Percentiles rank a stretch among this genome's conserved stretches.
These are phyloP conservation scores for Mycena indigotica DNA, from an alignment of 768 basidiomycete species.

Conservation along the genomic window DNA sequence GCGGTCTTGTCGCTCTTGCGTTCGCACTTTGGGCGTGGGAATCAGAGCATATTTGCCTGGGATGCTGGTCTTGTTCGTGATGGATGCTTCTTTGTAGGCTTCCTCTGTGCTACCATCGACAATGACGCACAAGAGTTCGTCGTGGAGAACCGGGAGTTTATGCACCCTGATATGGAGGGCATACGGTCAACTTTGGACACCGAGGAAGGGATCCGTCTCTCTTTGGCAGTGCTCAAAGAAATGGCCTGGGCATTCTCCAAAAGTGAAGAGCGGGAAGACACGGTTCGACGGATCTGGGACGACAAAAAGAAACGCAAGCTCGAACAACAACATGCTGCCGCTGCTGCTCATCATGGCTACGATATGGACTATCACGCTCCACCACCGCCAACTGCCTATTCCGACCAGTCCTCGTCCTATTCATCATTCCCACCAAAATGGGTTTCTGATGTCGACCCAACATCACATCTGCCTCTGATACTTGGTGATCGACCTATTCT, in stretches of 20 bases:
- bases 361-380: conserved; percentile 17
- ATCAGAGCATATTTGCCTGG: conserved; percentile 69
- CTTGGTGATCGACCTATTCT: conserved; percentile 47
- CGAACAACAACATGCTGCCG: conserved; percentile 25
- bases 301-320: conserved; percentile 38
- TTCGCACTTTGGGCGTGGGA: conserved; percentile 43
- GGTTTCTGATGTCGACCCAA: conserved; percentile 19
- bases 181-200: conserved; percentile 31
- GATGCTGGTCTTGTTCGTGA: conserved; percentile 87
- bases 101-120: conserved; percentile 69
- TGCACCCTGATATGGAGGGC: conserved; percentile 34
- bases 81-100: conserved; percentile 86
- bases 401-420: background rate
- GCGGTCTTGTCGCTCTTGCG: conserved; percentile 53
- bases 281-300: conserved; percentile 57
- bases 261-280: conserved; percentile 70
- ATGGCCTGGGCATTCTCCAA: conserved; percentile 84
- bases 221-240: conserved; percentile 73
- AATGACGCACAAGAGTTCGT: conserved; percentile 39
- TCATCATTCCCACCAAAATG: conserved; percentile 20
- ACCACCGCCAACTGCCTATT: background rate
- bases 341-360: no score
- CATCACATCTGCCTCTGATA: conserved; percentile 5
- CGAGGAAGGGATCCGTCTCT: conserved; percentile 55
- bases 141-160: conserved; percentile 37